Evolutionary conservation across 192 early-diverging fungal species (phyloP), one percentile per base, ranked within the genome.

Genomic region (Backusella australiensis): DNA sequence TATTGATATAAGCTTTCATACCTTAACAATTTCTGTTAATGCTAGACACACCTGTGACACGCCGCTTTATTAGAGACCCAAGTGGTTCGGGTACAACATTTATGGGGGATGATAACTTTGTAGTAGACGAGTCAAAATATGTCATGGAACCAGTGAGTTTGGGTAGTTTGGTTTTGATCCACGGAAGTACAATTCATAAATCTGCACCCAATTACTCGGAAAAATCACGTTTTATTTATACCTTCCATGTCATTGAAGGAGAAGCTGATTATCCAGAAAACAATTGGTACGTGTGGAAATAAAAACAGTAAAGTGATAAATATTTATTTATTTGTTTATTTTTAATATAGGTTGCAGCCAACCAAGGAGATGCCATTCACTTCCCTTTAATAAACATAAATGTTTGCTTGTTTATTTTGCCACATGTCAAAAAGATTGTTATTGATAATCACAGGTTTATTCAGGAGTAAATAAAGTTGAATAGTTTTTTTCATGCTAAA

Each of bases 221-320:
- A 42, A 89, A 91, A 76, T 93, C 92, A 38, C 91, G 97, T 6
- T 96, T 88, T 82, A 96, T 97, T 65, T 98, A 98, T 81, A 98
- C 97, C 0, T 98, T 98, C 88, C 97, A 98, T 81, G 87, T 92
- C 23, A 92, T 98, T 79, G 97, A 98, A 49, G 94, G 94, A 6
- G 52, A 78, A 1, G 86, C 85, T 8, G 53, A 81, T 19, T 97
- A 98, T 70, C 89, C 92, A 42, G 78, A 75, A 19, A 88, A 92
- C 72, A 98, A 98, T 82, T 98, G 96, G 96, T 84, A 89, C 7
- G 67, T 34, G 19, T 66, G n/a, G 46, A 49, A 49, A 56, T 8
- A 11, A 56, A 26, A 63, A 0, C 12, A 63, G 21, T 29, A 63
- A 63, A 63, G n/a, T 26, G 56, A 63, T 49, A 63, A 63, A 63